Conservation (phyloP, 768 basidiomycete species). For the Suillus luteus region DNA sequence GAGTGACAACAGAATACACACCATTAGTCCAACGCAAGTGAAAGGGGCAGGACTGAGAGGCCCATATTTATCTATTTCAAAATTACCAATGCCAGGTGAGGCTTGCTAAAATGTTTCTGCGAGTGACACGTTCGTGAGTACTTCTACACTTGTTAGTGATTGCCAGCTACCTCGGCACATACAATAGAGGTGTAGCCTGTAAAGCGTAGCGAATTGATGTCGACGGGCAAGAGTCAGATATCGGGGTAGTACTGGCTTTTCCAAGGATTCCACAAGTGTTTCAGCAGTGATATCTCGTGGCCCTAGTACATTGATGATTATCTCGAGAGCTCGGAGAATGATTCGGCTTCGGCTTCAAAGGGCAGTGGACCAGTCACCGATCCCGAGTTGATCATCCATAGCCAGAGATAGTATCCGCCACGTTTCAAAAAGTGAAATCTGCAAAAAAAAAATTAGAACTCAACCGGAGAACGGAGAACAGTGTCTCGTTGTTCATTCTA, state of each 20-base stretch:
- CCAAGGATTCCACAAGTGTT: not conserved
- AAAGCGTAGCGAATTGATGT: not conserved
- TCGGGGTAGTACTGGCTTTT: not conserved
- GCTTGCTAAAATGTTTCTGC: constrained; percentile 18
- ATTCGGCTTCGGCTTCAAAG: no score
- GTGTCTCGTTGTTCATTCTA: not conserved
- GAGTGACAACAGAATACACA: not conserved
- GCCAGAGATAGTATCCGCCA: no score
- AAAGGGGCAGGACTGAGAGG: not conserved
- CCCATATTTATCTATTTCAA: not conserved
- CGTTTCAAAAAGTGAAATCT: no score
- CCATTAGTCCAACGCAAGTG: not conserved
- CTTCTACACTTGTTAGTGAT: not conserved
- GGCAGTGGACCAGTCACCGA: no score
- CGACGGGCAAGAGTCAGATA: not conserved
- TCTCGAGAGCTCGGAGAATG: no score
- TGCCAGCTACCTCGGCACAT: not conserved
- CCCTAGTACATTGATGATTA: no score
- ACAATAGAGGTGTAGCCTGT: no score
- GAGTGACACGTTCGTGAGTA: constrained; percentile 16
- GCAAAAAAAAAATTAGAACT: no score
- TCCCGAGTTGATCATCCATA: no score
- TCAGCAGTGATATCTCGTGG: not conserved
- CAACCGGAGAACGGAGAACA: no score
- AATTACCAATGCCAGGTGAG: constrained; percentile 12